Conservation (phyloP, 2,329 filamentous ascomycete species). For the Xylaria sp. region DNA sequence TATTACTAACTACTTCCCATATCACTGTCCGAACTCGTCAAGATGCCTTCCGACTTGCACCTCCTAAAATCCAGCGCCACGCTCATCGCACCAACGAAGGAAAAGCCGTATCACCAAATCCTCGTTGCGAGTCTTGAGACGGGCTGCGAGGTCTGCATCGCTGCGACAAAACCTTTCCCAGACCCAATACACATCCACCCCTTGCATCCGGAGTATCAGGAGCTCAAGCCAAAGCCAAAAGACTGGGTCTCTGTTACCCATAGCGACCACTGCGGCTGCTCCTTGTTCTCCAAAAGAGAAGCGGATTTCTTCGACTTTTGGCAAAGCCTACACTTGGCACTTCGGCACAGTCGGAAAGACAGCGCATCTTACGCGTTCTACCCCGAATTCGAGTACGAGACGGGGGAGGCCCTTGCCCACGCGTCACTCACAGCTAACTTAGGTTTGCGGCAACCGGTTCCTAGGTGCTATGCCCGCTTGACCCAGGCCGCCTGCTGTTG, state of each 20-base stretch:
- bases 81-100: neutral
- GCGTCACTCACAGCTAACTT: slow-evolving; percentile 7
- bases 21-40: neutral
- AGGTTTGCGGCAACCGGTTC: neutral
- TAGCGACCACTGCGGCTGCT: neutral
- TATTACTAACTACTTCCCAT: neutral
- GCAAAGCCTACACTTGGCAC: neutral
- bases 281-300: neutral
- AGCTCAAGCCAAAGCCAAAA: neutral
- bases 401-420: slow-evolving; percentile 8
- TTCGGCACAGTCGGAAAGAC: neutral
- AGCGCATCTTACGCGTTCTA: slow-evolving; percentile 9
- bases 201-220: neutral
- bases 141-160: neutral
- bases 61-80: slow-evolving; percentile 7
- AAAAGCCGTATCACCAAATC: slow-evolving; percentile 1
- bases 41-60: slow-evolving; percentile 3
- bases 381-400: neutral
- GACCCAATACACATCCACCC: neutral
- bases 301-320: neutral
- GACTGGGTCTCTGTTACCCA: neutral
- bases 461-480: neutral
- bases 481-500: neutral
- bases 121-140: neutral
- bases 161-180: neutral